These are phyloP conservation scores for Pterulicium gracile DNA, from an alignment of 1,284 basidiomycete species.

Conservation along the genomic window DNA sequence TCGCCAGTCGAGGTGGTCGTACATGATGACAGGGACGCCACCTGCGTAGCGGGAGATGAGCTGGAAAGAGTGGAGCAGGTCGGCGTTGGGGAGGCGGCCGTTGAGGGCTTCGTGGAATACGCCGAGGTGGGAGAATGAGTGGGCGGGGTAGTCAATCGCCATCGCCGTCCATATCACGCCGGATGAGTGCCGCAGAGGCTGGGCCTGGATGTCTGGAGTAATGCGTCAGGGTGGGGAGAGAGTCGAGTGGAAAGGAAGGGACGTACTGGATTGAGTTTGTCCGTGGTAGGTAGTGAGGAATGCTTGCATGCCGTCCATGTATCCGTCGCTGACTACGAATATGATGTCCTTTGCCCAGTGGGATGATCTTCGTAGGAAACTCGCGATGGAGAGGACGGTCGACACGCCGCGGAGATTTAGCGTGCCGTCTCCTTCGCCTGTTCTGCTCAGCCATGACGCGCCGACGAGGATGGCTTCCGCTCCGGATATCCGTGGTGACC, in stretches of 20 bases:
- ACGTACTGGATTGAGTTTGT: constrained; percentile 50
- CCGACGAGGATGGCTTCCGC: constrained; percentile 86
- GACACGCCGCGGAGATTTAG: constrained; percentile 85
- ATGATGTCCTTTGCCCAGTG: constrained; percentile 93
- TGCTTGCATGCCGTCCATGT: constrained; percentile 87
- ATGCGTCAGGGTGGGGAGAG: not conserved
- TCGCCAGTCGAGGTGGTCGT: constrained; percentile 56
- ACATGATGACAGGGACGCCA: constrained; percentile 65
- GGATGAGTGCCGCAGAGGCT: constrained; percentile 52
- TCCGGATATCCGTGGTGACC: constrained; percentile 80
- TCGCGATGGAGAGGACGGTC: constrained; percentile 72
- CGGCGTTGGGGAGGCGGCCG: constrained; percentile 92
- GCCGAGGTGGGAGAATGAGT: constrained; percentile 91
- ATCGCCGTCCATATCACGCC: constrained; percentile 93
- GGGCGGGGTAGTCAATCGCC: constrained; percentile 91
- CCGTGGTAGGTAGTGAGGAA: constrained; percentile 84
- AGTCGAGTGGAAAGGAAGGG: not conserved
- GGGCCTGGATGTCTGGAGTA: constrained; percentile 49
- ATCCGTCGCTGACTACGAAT: constrained; percentile 83
- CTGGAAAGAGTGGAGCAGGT: constrained; percentile 79
- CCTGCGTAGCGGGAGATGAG: constrained; percentile 65
- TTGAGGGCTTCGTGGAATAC: constrained; percentile 93
- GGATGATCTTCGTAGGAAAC: constrained; percentile 78
- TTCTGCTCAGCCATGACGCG: constrained; percentile 77
- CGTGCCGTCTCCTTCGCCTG: constrained; percentile 40